A percentile compares a stretch with the other conserved stretches of the same genome.
These are phyloP conservation scores for Cyclotella atomus DNA, from an alignment of 108 stramenopile species.

Conservation along the genomic window DNA sequence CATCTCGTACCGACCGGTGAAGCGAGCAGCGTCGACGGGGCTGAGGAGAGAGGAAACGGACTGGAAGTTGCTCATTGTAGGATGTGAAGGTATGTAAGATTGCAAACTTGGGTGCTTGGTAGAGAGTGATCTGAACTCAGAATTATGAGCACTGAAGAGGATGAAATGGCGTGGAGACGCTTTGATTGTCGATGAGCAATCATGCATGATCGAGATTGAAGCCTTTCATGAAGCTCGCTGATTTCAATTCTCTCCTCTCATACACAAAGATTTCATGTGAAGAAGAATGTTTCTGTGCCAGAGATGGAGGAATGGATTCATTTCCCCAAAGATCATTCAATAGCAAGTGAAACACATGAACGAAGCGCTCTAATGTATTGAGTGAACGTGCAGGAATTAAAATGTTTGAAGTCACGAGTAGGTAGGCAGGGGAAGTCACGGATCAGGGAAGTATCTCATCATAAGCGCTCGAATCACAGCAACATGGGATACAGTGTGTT, in stretches of 20 bases:
- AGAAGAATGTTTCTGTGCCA: background rate
- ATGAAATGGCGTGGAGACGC: background rate
- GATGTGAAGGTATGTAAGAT: background rate
- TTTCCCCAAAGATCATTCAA: background rate
- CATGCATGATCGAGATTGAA: background rate
- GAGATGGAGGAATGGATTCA: background rate
- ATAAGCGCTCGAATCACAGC: too few species aligned
- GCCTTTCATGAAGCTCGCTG: too few species aligned
- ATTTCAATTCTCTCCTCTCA: background rate
- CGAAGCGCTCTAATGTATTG: too few species aligned
- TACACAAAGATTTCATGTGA: conserved; percentile 1
- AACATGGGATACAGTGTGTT: too few species aligned
- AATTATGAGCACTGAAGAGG: background rate
- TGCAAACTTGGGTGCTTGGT: background rate
- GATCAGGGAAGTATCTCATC: too few species aligned
- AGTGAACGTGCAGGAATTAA: too few species aligned
- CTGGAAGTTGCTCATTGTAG: conserved; percentile 1
- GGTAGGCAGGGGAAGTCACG: background rate
- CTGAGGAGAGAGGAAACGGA: conserved; percentile 18
- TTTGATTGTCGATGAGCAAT: background rate
- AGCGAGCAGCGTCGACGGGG: conserved; percentile 14
- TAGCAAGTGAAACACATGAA: too few species aligned
- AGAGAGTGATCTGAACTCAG: background rate
- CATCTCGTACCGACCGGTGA: conserved; percentile 33
- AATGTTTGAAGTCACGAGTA: background rate